Evolutionary conservation across 2,329 filamentous ascomycete species (phyloP).

Genomic region (Graphium sp.): DNA sequence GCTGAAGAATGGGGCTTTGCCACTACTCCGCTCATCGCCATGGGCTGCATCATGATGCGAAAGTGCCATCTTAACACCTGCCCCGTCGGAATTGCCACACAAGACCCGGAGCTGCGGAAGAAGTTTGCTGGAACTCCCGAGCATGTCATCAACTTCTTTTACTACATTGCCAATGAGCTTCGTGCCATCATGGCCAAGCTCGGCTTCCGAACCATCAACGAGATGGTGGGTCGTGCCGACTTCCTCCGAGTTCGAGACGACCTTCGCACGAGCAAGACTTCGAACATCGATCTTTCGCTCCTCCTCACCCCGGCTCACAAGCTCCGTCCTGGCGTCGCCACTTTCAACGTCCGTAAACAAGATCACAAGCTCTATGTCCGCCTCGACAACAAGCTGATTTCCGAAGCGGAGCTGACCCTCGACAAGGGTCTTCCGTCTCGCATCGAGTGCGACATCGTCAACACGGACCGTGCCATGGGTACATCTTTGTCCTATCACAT

Average conservation of each 20-base stretch:
- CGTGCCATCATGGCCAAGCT: conserved; percentile 94
- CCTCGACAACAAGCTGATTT: conserved; percentile 92
- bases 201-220: conserved; percentile 87
- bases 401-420: conserved; percentile 82
- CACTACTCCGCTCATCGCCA: conserved; percentile 83
- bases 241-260: conserved; percentile 76
- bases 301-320: conserved; percentile 94
- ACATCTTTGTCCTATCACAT: conserved; percentile 93
- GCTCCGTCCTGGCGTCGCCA: conserved; percentile 82
- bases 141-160: conserved; percentile 98
- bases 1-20: conserved; percentile 98
- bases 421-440: conserved; percentile 87
- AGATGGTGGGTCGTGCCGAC: conserved; percentile 92
- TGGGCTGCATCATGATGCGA: conserved; percentile 93
- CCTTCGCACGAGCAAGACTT: conserved; percentile 71
- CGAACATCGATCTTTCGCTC: conserved; percentile 83
- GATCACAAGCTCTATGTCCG: conserved; percentile 87
- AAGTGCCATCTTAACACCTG: conserved; percentile 64
- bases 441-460: conserved; percentile 91
- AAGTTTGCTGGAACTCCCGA: conserved; percentile 90
- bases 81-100: conserved; percentile 87
- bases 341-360: conserved; percentile 95
- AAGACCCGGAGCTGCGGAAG: conserved; percentile 84
- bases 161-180: conserved; percentile 91
- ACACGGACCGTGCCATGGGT: conserved; percentile 87